Evolutionary conservation across 2,329 filamentous ascomycete genomes (phyloP).

Genomic region (Keithomyces neogunnii): DNA sequence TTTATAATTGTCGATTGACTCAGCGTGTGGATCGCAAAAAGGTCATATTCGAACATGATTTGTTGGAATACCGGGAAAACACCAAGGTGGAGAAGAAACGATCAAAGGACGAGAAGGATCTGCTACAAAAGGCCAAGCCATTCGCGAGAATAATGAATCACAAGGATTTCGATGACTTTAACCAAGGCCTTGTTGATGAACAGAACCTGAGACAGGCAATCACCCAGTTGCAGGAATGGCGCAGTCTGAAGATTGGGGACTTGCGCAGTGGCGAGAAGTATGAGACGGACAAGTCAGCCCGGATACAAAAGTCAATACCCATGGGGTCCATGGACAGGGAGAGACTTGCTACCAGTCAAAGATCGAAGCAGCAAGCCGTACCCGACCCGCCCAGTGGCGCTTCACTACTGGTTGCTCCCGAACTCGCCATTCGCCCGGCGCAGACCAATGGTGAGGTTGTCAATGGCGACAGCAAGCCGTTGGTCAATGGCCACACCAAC

Average conservation of each 20-base stretch:
- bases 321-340: conserved; percentile 81
- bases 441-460: conserved; percentile 28
- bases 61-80: conserved; percentile 91
- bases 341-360: conserved; percentile 61
- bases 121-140: conserved; percentile 88
- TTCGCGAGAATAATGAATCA: conserved; percentile 97
- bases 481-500: conserved; percentile 45
- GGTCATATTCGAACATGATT: conserved; percentile 89
- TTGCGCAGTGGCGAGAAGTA: conserved; percentile 85
- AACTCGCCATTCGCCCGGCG: conserved; percentile 56
- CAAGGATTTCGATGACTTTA: conserved; percentile 79
- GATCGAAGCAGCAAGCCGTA: conserved; percentile 56
- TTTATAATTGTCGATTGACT: conserved; percentile 89
- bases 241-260: conserved; percentile 73
- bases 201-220: conserved; percentile 88
- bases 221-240: conserved; percentile 86
- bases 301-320: conserved; percentile 61
- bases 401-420: conserved; percentile 67
- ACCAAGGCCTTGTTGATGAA: conserved; percentile 80
- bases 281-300: conserved; percentile 74
- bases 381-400: conserved; percentile 68
- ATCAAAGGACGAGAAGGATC: conserved; percentile 87
- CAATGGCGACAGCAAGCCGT: conserved; percentile 43
- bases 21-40: conserved; percentile 91
- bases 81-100: conserved; percentile 85